phyloP scores from a whole-genome alignment of 768 basidiomycete species.

The Russula abietina region DNA sequence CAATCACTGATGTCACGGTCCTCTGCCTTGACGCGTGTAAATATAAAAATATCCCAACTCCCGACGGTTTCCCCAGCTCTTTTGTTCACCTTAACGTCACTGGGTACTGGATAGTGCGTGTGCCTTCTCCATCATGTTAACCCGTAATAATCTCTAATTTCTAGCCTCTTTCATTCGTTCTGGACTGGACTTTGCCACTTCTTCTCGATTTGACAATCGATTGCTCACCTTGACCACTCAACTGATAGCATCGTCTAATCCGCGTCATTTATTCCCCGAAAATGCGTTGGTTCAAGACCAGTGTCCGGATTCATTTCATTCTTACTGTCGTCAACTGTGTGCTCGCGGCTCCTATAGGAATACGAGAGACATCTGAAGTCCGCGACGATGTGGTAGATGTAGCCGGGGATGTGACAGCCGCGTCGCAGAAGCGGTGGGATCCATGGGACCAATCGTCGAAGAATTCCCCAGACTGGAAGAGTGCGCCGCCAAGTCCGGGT shows the following conservation, averaged over 20 bases:
- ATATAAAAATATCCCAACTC: background rate
- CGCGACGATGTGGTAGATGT: background rate
- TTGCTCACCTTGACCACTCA: too few species aligned
- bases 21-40: background rate
- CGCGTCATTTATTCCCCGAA: too few species aligned
- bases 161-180: background rate
- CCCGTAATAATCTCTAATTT: too few species aligned
- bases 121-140: background rate
- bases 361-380: background rate
- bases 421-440: background rate
- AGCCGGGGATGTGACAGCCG: too few species aligned
- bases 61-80: background rate
- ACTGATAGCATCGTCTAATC: too few species aligned
- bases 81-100: background rate
- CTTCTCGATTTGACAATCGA: background rate
- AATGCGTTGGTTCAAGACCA: too few species aligned
- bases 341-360: background rate
- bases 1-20: background rate
- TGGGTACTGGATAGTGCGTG: constrained; percentile 15
- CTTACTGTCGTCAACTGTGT: background rate
- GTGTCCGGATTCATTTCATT: too few species aligned
- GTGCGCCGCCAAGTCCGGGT: too few species aligned
- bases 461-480: too few species aligned
- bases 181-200: background rate
- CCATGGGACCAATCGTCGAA: too few species aligned